Conservation (phyloP, 2,329 filamentous ascomycete genomes). For the Penicillium oxalicum region DNA sequence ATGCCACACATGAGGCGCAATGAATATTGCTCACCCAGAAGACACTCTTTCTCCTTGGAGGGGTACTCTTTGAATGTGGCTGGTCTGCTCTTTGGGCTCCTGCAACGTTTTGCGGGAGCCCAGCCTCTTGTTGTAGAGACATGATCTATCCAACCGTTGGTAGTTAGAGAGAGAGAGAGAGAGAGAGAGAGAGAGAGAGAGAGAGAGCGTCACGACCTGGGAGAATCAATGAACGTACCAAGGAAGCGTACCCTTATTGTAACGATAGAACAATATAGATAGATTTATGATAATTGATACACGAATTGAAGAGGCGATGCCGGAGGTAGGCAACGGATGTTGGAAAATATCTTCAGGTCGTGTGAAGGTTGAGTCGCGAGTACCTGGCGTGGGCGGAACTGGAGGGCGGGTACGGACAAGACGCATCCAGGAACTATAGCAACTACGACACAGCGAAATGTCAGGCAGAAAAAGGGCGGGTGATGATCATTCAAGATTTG, state of each 20-base stretch:
- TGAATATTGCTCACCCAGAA: slow-evolving; percentile 46
- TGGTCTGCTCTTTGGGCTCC: slow-evolving; percentile 3
- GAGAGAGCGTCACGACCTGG: too few species aligned
- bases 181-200: too few species aligned
- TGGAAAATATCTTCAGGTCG: too few species aligned
- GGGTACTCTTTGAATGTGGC: slow-evolving; percentile 5
- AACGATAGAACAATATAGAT: too few species aligned
- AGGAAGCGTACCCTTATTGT: too few species aligned
- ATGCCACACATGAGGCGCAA: slow-evolving; percentile 44
- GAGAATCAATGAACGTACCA: too few species aligned
- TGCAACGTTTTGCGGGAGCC: background rate
- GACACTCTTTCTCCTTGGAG: slow-evolving; percentile 20
- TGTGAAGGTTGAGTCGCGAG: too few species aligned
- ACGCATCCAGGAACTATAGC: background rate
- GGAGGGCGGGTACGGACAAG: background rate
- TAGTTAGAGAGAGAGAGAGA: background rate
- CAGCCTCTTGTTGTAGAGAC: slow-evolving; percentile 8
- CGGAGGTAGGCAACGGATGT: too few species aligned
- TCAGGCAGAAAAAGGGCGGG: background rate
- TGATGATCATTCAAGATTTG: too few species aligned
- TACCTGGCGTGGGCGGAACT: too few species aligned
- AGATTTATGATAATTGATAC: background rate
- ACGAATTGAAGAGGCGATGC: background rate
- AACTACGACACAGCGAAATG: slow-evolving; percentile 3
- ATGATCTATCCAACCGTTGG: slow-evolving; percentile 9